Evolutionary conservation across 2,329 filamentous ascomycete species (phyloP).

Genomic region (Macroventuria anomochaeta): DNA sequence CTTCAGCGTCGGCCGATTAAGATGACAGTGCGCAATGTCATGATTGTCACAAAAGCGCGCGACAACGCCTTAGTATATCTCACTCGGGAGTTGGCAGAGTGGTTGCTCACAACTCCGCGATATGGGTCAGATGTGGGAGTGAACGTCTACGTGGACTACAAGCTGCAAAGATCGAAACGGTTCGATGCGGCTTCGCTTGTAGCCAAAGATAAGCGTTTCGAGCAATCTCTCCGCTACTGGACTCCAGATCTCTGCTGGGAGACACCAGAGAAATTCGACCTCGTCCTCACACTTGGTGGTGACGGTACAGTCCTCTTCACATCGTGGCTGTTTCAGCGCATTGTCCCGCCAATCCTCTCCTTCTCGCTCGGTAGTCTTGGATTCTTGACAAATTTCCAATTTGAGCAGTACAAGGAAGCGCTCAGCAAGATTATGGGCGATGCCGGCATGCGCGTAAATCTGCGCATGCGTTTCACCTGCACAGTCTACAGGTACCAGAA

Average conservation of each 20-base stretch:
- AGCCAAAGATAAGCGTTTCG: slow-evolving; percentile 75
- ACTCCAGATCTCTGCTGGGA: slow-evolving; percentile 95
- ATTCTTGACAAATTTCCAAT: slow-evolving; percentile 90
- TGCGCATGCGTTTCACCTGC: slow-evolving; percentile 98
- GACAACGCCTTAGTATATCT: slow-evolving; percentile 92
- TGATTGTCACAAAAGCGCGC: slow-evolving; percentile 98
- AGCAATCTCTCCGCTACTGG: slow-evolving; percentile 92
- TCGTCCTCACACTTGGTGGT: slow-evolving; percentile 86
- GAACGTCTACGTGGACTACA: slow-evolving; percentile 97
- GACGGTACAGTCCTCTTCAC: slow-evolving; percentile 89
- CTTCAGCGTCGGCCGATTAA: slow-evolving; percentile 90
- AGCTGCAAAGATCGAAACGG: slow-evolving; percentile 84
- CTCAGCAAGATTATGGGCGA: slow-evolving; percentile 91
- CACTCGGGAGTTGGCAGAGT: slow-evolving; percentile 84
- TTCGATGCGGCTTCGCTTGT: slow-evolving; percentile 80
- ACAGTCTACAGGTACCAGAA: slow-evolving; percentile 80
- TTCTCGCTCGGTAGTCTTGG: slow-evolving; percentile 85
- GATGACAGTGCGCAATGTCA: slow-evolving; percentile 88
- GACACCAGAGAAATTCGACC: slow-evolving; percentile 91
- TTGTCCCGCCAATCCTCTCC: slow-evolving; percentile 83
- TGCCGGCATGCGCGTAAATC: slow-evolving; percentile 92
- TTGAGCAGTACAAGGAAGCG: slow-evolving; percentile 84
- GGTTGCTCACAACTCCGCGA: slow-evolving; percentile 86
- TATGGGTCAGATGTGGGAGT: slow-evolving; percentile 91
- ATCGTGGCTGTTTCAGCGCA: slow-evolving; percentile 88